Percentiles rank a stretch among this genome's conserved stretches.
These are phyloP conservation scores for Penicillium sp. DNA, from an alignment of 2,329 filamentous ascomycete species.

Conservation along the genomic window DNA sequence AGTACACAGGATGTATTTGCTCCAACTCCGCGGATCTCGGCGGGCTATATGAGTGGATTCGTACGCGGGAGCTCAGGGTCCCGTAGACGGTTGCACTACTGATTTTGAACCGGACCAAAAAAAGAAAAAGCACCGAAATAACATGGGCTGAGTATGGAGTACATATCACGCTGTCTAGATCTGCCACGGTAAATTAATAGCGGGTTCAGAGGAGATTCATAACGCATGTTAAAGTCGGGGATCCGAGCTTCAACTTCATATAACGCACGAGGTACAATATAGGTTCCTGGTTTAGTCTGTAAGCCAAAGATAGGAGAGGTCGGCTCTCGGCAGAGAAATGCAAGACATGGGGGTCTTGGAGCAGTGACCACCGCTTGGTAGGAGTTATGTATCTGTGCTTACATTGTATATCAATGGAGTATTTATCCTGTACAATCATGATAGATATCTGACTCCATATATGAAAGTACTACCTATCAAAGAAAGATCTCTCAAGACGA, in stretches of 20 bases:
- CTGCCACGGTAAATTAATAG: no score
- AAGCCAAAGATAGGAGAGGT: no score
- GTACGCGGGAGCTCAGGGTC: neutral
- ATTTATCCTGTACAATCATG: no score
- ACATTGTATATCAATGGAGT: no score
- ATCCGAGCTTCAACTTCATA: no score
- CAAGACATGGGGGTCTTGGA: neutral
- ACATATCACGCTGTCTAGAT: neutral
- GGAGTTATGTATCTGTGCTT: neutral
- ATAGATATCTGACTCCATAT: neutral
- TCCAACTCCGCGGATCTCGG: neutral
- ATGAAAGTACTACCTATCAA: neutral
- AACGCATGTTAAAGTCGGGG: no score
- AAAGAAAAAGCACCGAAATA: neutral
- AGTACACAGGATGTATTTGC: neutral
- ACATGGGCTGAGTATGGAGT: no score
- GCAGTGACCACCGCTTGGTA: neutral
- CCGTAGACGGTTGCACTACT: neutral
- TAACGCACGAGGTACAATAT: no score
- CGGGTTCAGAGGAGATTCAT: no score
- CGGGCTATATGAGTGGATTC: neutral
- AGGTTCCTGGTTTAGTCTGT: no score
- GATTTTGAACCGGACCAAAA: neutral
- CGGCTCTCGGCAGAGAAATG: neutral
- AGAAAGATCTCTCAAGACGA: neutral